phyloP scores from a whole-genome alignment of 164 flowering plant species.

The Magnolia kwangsiensis region DNA sequence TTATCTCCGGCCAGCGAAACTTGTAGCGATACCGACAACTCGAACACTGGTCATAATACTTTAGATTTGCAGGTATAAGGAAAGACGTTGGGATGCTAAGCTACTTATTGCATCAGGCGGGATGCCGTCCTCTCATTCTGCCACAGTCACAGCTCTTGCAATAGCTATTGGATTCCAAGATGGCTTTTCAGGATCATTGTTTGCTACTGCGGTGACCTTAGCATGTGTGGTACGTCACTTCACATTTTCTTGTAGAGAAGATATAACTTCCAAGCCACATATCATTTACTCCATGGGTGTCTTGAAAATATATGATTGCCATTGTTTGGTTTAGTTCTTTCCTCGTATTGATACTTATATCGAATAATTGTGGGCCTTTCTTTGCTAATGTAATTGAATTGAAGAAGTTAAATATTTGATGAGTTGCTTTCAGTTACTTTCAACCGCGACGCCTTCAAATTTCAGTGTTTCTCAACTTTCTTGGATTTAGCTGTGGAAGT shows the following conservation, averaged over 20 bases:
- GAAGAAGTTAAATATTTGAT: not conserved
- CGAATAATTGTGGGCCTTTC: not conserved
- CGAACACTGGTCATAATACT: conserved; percentile 34
- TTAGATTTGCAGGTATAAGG: conserved; percentile 79
- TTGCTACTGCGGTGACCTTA: conserved; percentile 64
- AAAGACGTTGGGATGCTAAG: conserved; percentile 75
- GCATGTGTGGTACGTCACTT: conserved; percentile 66
- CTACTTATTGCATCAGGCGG: conserved; percentile 85
- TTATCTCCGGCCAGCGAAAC: too few relatives aligned
- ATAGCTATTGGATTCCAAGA: conserved; percentile 71
- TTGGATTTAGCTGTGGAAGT: not conserved
- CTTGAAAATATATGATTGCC: not conserved
- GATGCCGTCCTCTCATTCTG: conserved; percentile 98
- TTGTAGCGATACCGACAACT: too few relatives aligned
- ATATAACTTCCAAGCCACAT: not conserved
- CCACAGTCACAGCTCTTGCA: conserved; percentile 89
- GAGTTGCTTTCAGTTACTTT: not conserved
- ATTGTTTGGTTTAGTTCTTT: not conserved
- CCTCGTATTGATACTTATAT: not conserved
- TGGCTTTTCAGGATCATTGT: conserved; percentile 73
- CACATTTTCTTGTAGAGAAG: not conserved
- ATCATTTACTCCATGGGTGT: too few relatives aligned
- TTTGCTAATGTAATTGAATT: too few relatives aligned
- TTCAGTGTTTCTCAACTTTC: not conserved
- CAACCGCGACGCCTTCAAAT: not conserved